Evolutionary conservation across 768 basidiomycete genomes (phyloP), one percentile per base, ranked within the genome.

Genomic region (Naganishia antarctica): DNA sequence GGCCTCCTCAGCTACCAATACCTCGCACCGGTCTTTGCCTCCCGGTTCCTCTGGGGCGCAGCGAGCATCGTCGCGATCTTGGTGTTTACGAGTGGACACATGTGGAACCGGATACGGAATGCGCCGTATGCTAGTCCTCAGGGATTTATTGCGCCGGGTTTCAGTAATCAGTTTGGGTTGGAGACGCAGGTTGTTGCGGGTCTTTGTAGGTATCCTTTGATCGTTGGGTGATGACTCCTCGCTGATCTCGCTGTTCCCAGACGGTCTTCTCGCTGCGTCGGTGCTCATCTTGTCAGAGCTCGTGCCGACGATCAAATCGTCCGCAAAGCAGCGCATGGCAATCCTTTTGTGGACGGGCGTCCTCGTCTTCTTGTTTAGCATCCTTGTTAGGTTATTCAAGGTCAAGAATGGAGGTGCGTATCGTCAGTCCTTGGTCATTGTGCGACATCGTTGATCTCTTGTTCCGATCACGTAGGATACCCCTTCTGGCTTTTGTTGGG

Each of bases 51-150:
- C 25, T 79, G 78, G 78, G 71, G 80, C 25, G 75, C 74, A n/a
- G 81, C 81, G 43, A 83, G 86, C 29, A 62, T 86, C 43, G 74
- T 84, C 28, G 83, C 85, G 9, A 86, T 90, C 21, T 78, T 87
- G 31, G 79, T 90, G 70, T 94, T 97, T 87, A 93, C 86, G 23
- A 86, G 87, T 9, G 96, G 96, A 8, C 88, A 85, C 81, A 99
- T 99, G 96, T 99, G 94, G 80, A 89, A 88, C 64, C 88, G 87
- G 68, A 99, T 99, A 70, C 86, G 94, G 67, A 82, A 82, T 32
- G 82, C 82, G 49, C 92, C 91, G 2, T 91, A 84, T 73, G 43
- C 46, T 23, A 44, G 40, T 43, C 61, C 49, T 0, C 43, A 63
- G 16, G 66, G 66, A 21, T 28, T 32, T 12, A 70, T 77, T 47